Conservation (phyloP, 2,329 filamentous ascomycete genomes). For the Colletotrichum filicis region DNA sequence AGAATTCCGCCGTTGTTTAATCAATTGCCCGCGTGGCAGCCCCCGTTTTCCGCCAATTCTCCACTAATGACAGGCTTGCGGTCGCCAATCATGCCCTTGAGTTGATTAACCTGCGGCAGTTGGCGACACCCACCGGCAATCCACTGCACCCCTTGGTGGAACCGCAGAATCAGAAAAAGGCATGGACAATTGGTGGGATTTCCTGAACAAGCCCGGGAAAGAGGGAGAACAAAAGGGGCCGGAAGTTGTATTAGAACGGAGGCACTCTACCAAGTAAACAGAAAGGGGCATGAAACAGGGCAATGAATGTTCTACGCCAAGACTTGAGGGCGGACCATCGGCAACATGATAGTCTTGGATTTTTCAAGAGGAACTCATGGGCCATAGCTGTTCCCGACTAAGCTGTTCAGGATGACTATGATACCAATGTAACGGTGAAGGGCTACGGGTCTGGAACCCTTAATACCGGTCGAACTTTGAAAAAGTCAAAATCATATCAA, state of each 20-base stretch:
- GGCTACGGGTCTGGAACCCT: neutral
- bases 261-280: neutral
- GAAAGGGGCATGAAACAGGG: neutral
- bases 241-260: too few relatives aligned
- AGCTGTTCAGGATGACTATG: too few relatives aligned
- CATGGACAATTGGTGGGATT: conserved; percentile 12
- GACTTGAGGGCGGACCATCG: neutral
- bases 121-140: neutral
- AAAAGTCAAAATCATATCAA: too few relatives aligned
- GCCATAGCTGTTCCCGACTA: too few relatives aligned
- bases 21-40: conserved; percentile 13
- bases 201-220: neutral
- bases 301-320: neutral
- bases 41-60: neutral
- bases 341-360: neutral
- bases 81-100: conserved; percentile 19
- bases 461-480: too few relatives aligned
- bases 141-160: conserved; percentile 11
- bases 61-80: neutral
- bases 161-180: neutral
- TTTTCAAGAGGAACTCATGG: neutral
- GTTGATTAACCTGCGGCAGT: conserved; percentile 14
- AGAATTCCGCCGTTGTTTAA: conserved; percentile 11
- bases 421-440: neutral
- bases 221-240: neutral